Evolutionary conservation across 148 eudicot genomes (phyloP), one percentile per base, ranked within the genome.

Genomic region (Dysphania ambrosioides): DNA sequence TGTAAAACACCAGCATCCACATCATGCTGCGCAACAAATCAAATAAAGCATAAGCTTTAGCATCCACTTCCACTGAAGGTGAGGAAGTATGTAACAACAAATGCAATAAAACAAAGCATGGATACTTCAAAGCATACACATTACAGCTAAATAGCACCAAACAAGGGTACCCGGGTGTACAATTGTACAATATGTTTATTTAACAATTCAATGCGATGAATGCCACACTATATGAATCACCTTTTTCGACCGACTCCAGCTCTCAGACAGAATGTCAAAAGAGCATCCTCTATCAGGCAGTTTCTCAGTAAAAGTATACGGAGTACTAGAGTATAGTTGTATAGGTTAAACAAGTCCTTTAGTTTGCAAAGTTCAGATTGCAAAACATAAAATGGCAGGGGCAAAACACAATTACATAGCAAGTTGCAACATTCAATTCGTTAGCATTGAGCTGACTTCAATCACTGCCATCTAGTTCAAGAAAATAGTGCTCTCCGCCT

Each of bases 1-100:
- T 75, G 82, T 70, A 91, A 76, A 27, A 80, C 91, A 79, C 98
- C 98, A 53, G 98, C 98, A 83, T 91, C 98, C 74, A 94, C 96
- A 68, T 91, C 98, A 78, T 90, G 96, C 98, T 90, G 93, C 75
- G 75, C 11, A 38, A 72, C 30, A 63, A 19, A 24, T 58, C 8
- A 53, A 6, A 40, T 12, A 40, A 66, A 38, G 29, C 2, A 30
- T 36, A n/a, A 1, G 2, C 27, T 11, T 38, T 64, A 19, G 12
- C 21, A 19, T 60, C 65, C 65, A 27, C 0, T 8, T 29, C 9
- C 9, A 60, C 13, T 60, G 65, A 60, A 35, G 7, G 68, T 26
- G 13, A 64, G 18, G 26, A 4, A 64, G 41, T n/a, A n/a, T n/a
- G n/a, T 64, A 32, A 18, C 16, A 47, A 21, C 53, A 60, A 19